Evolutionary conservation across 768 basidiomycete genomes (phyloP), one percentile per base, ranked within the genome.

Genomic region (Boletus reticuloceps): DNA sequence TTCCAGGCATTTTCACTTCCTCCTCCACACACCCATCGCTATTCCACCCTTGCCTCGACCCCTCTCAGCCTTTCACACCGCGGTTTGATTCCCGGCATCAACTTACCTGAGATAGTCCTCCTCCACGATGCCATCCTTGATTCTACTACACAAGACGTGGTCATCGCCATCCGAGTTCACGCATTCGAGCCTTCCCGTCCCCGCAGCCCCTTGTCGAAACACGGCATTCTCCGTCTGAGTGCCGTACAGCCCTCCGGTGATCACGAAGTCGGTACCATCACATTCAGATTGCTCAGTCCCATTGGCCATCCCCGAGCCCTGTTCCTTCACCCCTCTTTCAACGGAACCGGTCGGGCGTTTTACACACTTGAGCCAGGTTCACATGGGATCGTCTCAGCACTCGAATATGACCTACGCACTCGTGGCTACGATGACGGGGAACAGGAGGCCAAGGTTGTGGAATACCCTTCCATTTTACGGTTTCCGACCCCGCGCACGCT

Each of bases 1-100:
- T 20, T 65, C 19, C 42, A 56, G n/a, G 64, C 59, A 0, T 67
- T 58, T 12, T 2, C 46, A 10, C 43, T 67, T n/a, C 53, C 62
- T 6, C 46, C 20, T 16, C 39, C 42, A 29, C 36, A 47, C 16
- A 13, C 19, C 17, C 27, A 36, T 6, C n/a, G 11, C 13, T 4
- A 1, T 25, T 19, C 12, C 10, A 13, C 16, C 11, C 34, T 39
- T 34, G 17, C 42, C 19, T 17, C n/a, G 6, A 40, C 6, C 29
- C 4, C n/a, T 20, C 58, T 64, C 14, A 47, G 14, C 3, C 39
- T 32, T 9, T 64, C 64, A 2, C 62, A 65, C 19, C 19, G 31
- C 5, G 51, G 62, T 8, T 16, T 54, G 46, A 53, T 65, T 4
- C 38, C 42, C 9, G 39, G 32, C 5, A 43, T 55, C 19, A 22